phyloP scores from a whole-genome alignment of 345 rosid species.

The Noccaea caerulescens region DNA sequence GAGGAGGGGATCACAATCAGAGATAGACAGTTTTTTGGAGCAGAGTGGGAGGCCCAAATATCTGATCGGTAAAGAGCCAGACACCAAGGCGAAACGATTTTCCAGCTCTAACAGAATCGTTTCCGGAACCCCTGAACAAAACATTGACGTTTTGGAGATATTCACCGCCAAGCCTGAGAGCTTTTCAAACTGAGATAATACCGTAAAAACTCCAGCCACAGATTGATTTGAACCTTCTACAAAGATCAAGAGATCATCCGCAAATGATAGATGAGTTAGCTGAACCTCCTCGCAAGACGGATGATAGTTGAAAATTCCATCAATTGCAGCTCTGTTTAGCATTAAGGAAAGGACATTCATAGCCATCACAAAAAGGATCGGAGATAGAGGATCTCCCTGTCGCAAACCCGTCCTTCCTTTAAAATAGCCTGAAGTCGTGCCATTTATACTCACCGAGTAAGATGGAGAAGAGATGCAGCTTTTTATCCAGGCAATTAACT shows the following conservation, averaged over 20 bases:
- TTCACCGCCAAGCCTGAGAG: background rate
- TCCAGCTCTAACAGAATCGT: no score
- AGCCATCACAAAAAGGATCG: background rate
- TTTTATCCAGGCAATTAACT: background rate
- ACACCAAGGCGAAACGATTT: background rate
- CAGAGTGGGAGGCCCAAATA: background rate
- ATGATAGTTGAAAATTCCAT: background rate
- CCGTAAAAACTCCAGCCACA: background rate
- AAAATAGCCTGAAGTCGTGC: background rate
- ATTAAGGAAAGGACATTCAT: background rate
- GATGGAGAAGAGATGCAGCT: background rate
- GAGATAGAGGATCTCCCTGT: background rate
- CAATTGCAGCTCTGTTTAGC: background rate
- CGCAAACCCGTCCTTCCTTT: background rate
- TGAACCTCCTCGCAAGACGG: background rate
- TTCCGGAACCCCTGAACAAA: no score
- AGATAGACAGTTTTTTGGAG: background rate
- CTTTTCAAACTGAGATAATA: background rate
- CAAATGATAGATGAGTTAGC: background rate
- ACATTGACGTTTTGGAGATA: background rate
- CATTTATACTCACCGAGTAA: background rate
- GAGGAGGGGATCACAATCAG: background rate
- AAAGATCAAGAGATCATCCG: background rate
- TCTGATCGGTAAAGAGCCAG: background rate
- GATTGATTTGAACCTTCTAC: background rate